phyloP scores from a whole-genome alignment of 2,329 filamentous ascomycete genomes.

The Bipolaris victoriae region DNA sequence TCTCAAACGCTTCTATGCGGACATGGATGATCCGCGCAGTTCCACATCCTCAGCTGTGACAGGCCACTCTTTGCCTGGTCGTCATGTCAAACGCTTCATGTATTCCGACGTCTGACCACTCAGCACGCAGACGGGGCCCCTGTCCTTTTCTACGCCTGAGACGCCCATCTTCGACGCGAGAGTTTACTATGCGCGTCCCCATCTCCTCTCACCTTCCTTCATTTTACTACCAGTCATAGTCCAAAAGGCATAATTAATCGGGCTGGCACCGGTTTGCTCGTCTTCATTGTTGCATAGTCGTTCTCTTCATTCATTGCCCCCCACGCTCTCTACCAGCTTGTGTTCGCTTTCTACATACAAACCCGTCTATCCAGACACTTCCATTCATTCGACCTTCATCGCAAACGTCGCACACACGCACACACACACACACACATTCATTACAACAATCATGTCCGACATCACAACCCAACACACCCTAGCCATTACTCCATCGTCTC shows the following conservation, averaged over 20 bases:
- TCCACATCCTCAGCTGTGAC: constrained; percentile 31
- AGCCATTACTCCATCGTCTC: constrained; percentile 36
- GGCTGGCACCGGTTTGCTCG: constrained; percentile 27
- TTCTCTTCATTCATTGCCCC: constrained; percentile 18
- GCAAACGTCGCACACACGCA: not conserved
- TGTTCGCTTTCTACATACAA: constrained; percentile 19
- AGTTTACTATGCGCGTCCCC: constrained; percentile 26
- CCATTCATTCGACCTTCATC: constrained; percentile 1
- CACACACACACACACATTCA: not conserved
- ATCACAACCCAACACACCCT: constrained; percentile 34
- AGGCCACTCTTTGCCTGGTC: constrained; percentile 34
- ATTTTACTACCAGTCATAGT: constrained; percentile 14
- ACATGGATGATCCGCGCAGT: constrained; percentile 28
- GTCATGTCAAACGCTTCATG: constrained; percentile 44
- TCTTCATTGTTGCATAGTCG: constrained; percentile 20
- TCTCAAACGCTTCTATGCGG: constrained; percentile 30
- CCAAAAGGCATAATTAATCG: constrained; percentile 29
- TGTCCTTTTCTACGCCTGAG: constrained; percentile 41
- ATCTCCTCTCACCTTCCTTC: constrained; percentile 29
- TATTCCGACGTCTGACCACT: constrained; percentile 42
- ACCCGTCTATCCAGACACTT: constrained; percentile 11
- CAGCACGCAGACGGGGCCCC: constrained; percentile 38
- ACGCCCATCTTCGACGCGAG: constrained; percentile 38
- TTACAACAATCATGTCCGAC: constrained; percentile 31
- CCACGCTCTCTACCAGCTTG: constrained; percentile 2